Base-by-base conservation (phyloP, 139 green algal species). In the Picochlorum sp. region DNA sequence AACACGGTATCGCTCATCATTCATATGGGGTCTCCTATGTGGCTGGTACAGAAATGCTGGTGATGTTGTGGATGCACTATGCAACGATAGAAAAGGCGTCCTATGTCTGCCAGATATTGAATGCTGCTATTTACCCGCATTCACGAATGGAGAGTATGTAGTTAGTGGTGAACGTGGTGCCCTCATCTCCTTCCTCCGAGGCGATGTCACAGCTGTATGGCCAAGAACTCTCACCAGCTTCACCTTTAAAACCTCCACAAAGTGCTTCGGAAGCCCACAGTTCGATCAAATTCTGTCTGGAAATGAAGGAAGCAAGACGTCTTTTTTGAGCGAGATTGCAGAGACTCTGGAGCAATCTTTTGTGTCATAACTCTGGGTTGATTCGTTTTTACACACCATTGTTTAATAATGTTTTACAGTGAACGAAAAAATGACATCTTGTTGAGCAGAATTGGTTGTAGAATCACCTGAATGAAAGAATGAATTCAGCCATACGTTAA, bases 51-150 rank as follows among this genome's bases (percentile, higher is more conserved):
- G 13, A 38, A 34, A 15, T 59, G 15, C 21, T 34, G 47, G 47
- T 10, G 51, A 59, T 23, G 18, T 23, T 59, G 51, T 59, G 21
- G 51, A 59, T 59, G 15, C 20, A 21, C 51, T 59, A 18, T 38
- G 20, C 15, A 34, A 20, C 15, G 51, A 59, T 28, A 59, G 51
- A 59, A 59, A 21, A 41, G 51, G 51, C 51, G 20, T 30, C 26
- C 7, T 59, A 59, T 59, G 51, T 1, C 23, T 59, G 23, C 51
- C 51, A 34, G 51, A 59, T 59, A 15, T 59, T 18, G 51, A 59
- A 28, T 30, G 13, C 20, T 59, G 51, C 26, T 59, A 59, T 23
- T 9, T 59, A 15, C 51, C 51, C 18, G 51, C 51, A 7, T 59
- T 59, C 26, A 18, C 51, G 15, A 15, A 59, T 59, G 51, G 51